Conservation (phyloP, 352 stramenopile genomes). For the Aphanomyces euteiches region DNA sequence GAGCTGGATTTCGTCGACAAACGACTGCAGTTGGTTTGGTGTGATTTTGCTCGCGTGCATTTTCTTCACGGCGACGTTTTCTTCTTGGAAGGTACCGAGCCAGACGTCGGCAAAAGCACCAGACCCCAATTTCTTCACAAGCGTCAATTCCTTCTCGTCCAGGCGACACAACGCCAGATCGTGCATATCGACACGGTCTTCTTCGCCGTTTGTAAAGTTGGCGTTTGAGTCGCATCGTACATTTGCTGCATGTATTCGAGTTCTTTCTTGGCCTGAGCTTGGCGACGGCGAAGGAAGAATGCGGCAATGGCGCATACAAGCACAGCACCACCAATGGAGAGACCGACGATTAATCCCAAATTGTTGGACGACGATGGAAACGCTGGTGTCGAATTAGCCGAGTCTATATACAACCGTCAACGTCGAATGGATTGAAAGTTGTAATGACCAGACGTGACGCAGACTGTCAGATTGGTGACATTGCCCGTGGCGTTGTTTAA, state of each 20-base stretch:
- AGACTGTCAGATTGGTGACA: too few species aligned
- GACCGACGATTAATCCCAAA: background rate
- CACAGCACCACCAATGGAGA: background rate
- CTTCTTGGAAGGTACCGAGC: background rate
- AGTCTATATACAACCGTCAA: too few species aligned
- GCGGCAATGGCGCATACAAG: background rate
- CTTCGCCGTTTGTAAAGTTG: too few species aligned
- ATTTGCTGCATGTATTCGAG: background rate
- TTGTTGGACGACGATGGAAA: too few species aligned
- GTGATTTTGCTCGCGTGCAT: conserved; percentile 31
- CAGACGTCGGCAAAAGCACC: conserved; percentile 16
- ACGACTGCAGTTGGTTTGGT: conserved; percentile 41
- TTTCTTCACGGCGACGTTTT: conserved; percentile 8
- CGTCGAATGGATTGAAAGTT: too few species aligned
- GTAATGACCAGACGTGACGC: too few species aligned
- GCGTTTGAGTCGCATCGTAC: background rate
- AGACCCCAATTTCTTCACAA: background rate
- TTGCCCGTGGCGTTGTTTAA: too few species aligned
- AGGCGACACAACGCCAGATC: background rate
- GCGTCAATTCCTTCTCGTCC: background rate
- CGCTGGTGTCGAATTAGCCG: too few species aligned
- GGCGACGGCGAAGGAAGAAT: background rate
- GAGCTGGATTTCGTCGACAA: conserved; percentile 59
- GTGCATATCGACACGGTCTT: background rate
- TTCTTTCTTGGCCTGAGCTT: background rate